Base-by-base conservation (phyloP, 2,329 filamentous ascomycete species). In the Chalara sp. region DNA sequence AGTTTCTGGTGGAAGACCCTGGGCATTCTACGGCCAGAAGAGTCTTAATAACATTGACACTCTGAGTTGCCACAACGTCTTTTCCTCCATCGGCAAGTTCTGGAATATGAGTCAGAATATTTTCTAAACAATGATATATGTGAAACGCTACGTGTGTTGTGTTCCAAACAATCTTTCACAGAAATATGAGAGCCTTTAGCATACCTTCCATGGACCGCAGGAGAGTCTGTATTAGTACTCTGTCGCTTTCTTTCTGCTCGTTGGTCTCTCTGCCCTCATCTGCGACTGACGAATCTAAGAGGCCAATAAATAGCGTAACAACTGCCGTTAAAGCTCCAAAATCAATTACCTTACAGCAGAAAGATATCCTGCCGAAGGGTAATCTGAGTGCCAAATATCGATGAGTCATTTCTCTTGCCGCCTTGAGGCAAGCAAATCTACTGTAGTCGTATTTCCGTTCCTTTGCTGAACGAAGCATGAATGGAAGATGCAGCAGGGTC, bases 361-460 rank as follows among this genome's bases (percentile, higher is more conserved):
- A 61, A 0, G 58, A 51, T 31, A 48, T 55, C 4, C 53, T 56
- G 7, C 54, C 49, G 2, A 21, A 21, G 1, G 53, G 44, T 6
- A 46, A 52, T 10, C 57, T 49, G 28, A 64, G 54, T 1, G 56
- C 53, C 2, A 65, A 44, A 46, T 62, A 65, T 13, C 63, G 53
- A 29, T 50, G 40, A 13, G 29, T 11, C 6, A 43, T 43, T 13
- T 43, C 40, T 43, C 40, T 12, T 7, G 40, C 6, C 8, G 40
- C 40, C n/a, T 43, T 43, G n/a, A 43, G 8, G n/a, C 40, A 43
- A 13, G n/a, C 29, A 28, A 65, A 61, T 53, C 61, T 65, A 48
- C 57, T 63, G 49, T 64, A 65, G 13, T 65, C 62, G 47, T 59
- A 65, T 1, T 61, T 60, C 12, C 61, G 54, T 46, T 65, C 62